Percentiles rank a stretch among this genome's conserved stretches.
Evolutionary conservation across 75 land plant genomes (phyloP).

Genomic region (Sequoiadendron giganteum): DNA sequence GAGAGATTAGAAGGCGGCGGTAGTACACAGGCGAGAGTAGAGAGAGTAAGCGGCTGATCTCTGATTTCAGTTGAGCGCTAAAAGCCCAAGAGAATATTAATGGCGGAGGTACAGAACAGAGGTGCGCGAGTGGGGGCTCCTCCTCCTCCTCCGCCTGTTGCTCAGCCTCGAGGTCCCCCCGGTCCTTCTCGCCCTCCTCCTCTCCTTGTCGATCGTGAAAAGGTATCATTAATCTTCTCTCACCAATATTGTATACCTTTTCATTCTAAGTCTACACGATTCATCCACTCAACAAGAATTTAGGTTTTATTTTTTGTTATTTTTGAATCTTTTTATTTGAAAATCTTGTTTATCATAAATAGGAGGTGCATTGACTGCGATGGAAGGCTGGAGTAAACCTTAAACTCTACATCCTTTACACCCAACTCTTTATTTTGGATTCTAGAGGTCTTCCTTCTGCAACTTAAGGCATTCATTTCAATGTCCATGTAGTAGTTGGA

Average conservation of each 20-base stretch:
- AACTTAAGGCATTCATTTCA: background rate
- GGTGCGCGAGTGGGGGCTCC: background rate
- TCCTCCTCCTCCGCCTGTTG: background rate
- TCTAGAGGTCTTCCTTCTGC: background rate
- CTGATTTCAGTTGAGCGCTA: background rate
- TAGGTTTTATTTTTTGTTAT: background rate
- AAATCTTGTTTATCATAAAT: background rate
- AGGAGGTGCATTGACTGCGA: background rate
- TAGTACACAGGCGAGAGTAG: background rate
- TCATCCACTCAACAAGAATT: background rate
- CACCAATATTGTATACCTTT: background rate
- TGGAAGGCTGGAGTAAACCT: background rate
- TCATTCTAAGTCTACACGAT: background rate
- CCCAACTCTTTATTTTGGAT: background rate
- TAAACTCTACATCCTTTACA: background rate
- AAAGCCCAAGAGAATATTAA: background rate
- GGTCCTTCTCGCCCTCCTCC: background rate
- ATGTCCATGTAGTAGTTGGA: background rate
- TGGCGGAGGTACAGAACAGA: conserved; percentile 4
- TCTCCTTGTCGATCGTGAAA: background rate
- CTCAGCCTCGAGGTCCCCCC: background rate
- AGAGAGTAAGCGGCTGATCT: background rate
- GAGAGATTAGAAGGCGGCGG: background rate
- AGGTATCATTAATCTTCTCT: background rate
- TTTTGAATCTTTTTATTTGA: background rate